Evolutionary conservation across 345 rosid species (phyloP).

Genomic region (Eucalyptus marginata): DNA sequence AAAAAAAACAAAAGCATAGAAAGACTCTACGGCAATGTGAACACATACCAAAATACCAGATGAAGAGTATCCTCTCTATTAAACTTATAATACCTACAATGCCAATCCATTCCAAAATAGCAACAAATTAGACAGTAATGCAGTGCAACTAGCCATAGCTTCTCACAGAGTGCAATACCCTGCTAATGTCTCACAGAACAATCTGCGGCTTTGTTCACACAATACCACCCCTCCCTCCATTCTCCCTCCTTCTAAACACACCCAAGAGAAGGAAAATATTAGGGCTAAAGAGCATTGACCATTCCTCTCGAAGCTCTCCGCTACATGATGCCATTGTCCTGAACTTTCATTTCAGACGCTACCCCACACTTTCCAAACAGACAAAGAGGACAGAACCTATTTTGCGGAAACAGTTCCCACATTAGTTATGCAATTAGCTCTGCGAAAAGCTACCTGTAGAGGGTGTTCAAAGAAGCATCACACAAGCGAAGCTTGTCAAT

Average conservation of each 20-base stretch:
- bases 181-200: not conserved
- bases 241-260: not conserved
- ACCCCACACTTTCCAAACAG: not conserved
- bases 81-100: not conserved
- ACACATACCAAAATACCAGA: not conserved
- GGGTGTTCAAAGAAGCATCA: not conserved
- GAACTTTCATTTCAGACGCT: not conserved
- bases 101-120: not conserved
- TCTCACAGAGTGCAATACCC: not conserved
- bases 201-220: not conserved
- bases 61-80: not conserved
- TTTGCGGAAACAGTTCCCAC: not conserved
- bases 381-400: not conserved
- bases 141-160: not conserved
- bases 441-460: not conserved
- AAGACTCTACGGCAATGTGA: not conserved
- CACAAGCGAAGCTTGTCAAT: not conserved
- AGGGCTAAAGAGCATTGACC: not conserved
- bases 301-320: not conserved
- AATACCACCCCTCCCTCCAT: not conserved
- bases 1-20: not conserved
- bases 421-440: not conserved
- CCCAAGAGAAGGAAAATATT: not conserved
- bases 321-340: not conserved
- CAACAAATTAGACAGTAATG: not conserved